A percentile compares a stretch with the other conserved stretches of the same genome.
Conservation (phyloP, 805 yeast genomes). For the Tetrapisispora arboricola region DNA sequence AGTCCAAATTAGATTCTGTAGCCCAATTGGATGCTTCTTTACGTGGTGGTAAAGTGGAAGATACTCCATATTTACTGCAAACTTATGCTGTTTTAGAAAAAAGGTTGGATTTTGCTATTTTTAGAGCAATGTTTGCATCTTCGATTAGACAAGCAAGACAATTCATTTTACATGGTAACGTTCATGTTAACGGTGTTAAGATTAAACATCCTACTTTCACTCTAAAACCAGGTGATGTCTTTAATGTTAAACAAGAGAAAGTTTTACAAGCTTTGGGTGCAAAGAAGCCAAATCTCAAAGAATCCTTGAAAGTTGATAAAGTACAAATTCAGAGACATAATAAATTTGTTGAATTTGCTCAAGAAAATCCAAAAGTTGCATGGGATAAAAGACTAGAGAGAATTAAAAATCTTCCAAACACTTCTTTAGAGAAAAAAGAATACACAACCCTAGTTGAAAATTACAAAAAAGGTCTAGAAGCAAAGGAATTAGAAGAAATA, state of each 20-base stretch:
- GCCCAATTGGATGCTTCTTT: slow-evolving; percentile 81
- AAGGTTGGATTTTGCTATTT: slow-evolving; percentile 80
- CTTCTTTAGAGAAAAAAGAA: slow-evolving; percentile 19
- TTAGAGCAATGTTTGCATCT: slow-evolving; percentile 87
- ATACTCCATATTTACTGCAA: slow-evolving; percentile 80
- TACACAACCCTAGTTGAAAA: slow-evolving; percentile 17
- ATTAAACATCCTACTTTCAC: slow-evolving; percentile 73
- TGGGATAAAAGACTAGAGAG: slow-evolving; percentile 22
- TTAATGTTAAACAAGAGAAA: slow-evolving; percentile 74
- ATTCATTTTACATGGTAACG: slow-evolving; percentile 71
- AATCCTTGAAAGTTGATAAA: slow-evolving; percentile 60
- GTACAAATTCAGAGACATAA: slow-evolving; percentile 71
- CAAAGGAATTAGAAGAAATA: slow-evolving; percentile 15
- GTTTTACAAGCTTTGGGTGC: slow-evolving; percentile 81
- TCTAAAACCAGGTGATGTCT: slow-evolving; percentile 76
- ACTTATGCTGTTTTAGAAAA: slow-evolving; percentile 82
- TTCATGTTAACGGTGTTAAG: slow-evolving; percentile 72
- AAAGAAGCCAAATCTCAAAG: slow-evolving; percentile 62
- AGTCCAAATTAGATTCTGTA: slow-evolving; percentile 64
- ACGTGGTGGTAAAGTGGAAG: slow-evolving; percentile 34
- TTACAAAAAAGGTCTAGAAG: slow-evolving; percentile 18
- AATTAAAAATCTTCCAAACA: slow-evolving; percentile 15
- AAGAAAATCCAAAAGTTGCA: slow-evolving; percentile 32
- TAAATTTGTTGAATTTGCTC: slow-evolving; percentile 49
- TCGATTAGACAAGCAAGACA: slow-evolving; percentile 91